Conservation (phyloP, 78 protist species). For the Capsaspora owczarzaki region DNA sequence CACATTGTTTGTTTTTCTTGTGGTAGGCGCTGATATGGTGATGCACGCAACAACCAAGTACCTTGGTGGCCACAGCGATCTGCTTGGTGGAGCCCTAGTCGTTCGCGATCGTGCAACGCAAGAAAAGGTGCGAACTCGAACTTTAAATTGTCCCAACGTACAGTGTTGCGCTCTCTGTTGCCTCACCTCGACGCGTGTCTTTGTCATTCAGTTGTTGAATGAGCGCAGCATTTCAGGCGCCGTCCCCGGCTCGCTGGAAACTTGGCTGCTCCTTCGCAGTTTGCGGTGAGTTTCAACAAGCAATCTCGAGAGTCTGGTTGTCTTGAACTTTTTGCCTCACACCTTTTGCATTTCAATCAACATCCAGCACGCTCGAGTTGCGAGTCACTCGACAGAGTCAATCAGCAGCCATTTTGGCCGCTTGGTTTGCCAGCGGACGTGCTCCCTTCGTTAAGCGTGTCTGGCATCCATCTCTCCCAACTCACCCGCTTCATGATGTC, state of each 20-base stretch:
- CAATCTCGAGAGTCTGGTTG: too few relatives aligned
- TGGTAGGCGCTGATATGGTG: constrained; percentile 53
- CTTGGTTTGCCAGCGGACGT: background rate
- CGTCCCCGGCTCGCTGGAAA: background rate
- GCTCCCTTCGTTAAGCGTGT: background rate
- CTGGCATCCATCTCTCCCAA: background rate
- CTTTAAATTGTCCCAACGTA: too few relatives aligned
- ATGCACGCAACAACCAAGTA: constrained; percentile 46
- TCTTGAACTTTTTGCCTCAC: too few relatives aligned
- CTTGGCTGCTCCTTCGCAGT: constrained; percentile 9
- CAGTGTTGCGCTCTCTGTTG: too few relatives aligned
- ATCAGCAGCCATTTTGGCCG: background rate
- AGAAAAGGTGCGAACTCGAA: background rate
- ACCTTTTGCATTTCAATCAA: too few relatives aligned
- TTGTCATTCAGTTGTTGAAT: background rate
- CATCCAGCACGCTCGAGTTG: background rate
- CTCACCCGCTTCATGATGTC: background rate
- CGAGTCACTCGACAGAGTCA: background rate
- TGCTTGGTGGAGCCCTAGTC: constrained; percentile 16
- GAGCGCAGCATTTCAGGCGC: background rate
- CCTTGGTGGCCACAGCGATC: constrained; percentile 40
- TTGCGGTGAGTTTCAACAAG: constrained; percentile 8
- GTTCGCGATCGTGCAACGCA: background rate
- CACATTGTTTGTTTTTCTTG: background rate
- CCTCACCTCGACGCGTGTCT: background rate